A percentile compares a stretch with the other conserved stretches of the same genome.
Conservation (phyloP, 768 basidiomycete genomes). For the Mycena sanguinolenta region DNA sequence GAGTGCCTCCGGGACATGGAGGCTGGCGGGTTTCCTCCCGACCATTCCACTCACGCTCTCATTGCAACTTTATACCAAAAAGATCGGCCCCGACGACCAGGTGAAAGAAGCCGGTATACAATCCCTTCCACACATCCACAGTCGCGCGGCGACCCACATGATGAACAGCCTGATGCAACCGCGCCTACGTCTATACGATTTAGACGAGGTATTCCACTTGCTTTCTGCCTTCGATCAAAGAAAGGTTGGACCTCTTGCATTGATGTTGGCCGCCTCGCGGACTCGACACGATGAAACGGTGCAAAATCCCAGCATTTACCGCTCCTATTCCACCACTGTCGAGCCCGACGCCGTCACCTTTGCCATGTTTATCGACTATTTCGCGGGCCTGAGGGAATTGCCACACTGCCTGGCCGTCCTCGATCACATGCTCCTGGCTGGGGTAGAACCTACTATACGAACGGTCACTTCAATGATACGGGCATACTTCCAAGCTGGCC, state of each 20-base stretch:
- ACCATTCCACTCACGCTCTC: conserved; percentile 70
- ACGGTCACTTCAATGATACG: conserved; percentile 69
- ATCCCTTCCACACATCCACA: conserved; percentile 57
- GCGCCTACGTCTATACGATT: conserved; percentile 68
- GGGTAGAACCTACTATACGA: conserved; percentile 60
- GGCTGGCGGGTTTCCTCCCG: conserved; percentile 64
- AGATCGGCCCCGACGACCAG: conserved; percentile 65
- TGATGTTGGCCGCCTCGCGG: conserved; percentile 31
- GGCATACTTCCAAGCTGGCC: conserved; percentile 63
- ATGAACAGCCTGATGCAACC: conserved; percentile 80
- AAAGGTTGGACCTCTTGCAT: conserved; percentile 24
- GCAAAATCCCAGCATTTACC: conserved; percentile 1
- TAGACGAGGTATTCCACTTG: conserved; percentile 59
- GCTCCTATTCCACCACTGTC: conserved; percentile 37
- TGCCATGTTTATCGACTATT: conserved; percentile 71
- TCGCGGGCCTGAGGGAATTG: conserved; percentile 60
- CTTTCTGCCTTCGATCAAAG: conserved; percentile 49
- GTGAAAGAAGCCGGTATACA: conserved; percentile 67
- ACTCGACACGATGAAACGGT: conserved; percentile 15
- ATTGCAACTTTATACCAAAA: conserved; percentile 70
- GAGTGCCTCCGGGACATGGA: conserved; percentile 69
- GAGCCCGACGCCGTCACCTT: conserved; percentile 72
- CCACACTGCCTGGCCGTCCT: conserved; percentile 61
- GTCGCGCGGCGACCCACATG: conserved; percentile 60
- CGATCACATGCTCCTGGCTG: conserved; percentile 58